Base-by-base conservation (phyloP, 2,329 filamentous ascomycete genomes). In the Ophidiomyces ophidiicola region DNA sequence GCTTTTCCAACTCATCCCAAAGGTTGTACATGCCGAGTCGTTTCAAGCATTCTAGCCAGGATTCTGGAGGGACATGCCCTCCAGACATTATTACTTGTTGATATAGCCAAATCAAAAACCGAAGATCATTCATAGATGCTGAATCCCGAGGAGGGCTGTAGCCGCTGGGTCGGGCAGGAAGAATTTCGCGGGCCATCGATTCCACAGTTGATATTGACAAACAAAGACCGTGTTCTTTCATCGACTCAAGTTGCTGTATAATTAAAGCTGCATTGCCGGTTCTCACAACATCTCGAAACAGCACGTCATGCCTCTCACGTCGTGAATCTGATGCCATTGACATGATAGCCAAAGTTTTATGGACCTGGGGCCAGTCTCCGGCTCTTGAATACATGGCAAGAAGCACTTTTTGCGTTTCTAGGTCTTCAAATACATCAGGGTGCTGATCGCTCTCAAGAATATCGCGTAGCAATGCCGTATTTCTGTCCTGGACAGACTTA, bases 371-470 rank as follows among this genome's bases (percentile, higher is more conserved):
- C 63, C 64, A 68, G 43, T 78, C 69, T 32, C 61, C 58, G 20
- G 57, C 54, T n/a, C 64, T 54, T 17, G 74, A 62, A 50, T 72
- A 75, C 8, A 62, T 62, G 3, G 60, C 47, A 2, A 81, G 59
- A 3, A 80, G 57, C 3, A 59, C 57, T 44, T 72, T 67, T 50
- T 80, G 76, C 7, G 72, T 57, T 4, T 59, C 46, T 4, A 44
- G 46, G 50, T 81, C 69, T 47, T 76, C 75, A 35, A 78, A 69
- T 5, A 69, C 65, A 44, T 80, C 76, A 1, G 76, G 76, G 57
- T 81, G 77, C 42, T 78, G 71, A 51, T 82, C 77, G 46, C 69
- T 77, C 26, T 65, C 51, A 5, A 78, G 49, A 6, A 78, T 53
- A 44, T 68, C 65, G 6, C 65, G 55, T 37, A 76, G 65, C 14